Evolutionary conservation across 1,139 yeast species (phyloP).

Genomic region (Suhomyces yuchorum): DNA sequence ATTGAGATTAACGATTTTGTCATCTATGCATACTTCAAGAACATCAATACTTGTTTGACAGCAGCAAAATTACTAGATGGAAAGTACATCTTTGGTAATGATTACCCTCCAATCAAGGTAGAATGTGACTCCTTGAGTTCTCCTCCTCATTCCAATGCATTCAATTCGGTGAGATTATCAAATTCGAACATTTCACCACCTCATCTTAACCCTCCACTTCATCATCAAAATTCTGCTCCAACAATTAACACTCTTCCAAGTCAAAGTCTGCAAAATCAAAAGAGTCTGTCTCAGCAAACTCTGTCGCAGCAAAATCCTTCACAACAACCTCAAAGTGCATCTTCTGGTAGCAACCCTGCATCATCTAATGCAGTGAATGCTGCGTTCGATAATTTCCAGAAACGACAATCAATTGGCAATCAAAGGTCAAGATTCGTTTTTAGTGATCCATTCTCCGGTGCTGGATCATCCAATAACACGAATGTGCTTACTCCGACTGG

Average conservation of each 20-base stretch:
- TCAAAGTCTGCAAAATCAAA: conserved; percentile 8
- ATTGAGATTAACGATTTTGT: conserved; percentile 59
- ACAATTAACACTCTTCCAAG: conserved; percentile 4
- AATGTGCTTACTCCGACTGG: conserved; percentile 20
- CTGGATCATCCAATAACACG: conserved; percentile 21
- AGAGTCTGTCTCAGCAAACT: conserved; percentile 16
- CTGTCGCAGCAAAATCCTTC: conserved; percentile 15
- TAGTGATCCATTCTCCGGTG: conserved; percentile 59
- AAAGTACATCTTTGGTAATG: conserved; percentile 64
- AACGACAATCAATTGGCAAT: conserved; percentile 56
- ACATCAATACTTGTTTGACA: conserved; percentile 64
- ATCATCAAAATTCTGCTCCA: conserved; percentile 13
- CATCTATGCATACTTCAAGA: conserved; percentile 65
- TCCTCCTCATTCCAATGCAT: conserved; percentile 22
- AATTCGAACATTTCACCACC: conserved; percentile 35
- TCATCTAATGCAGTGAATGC: conserved; percentile 9
- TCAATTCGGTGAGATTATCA: conserved; percentile 32
- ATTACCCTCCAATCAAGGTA: conserved; percentile 53
- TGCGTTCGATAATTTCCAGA: conserved; percentile 31
- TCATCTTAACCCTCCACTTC: conserved; percentile 23
- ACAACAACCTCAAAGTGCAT: conserved; percentile 16
- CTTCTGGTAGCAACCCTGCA: conserved; percentile 7
- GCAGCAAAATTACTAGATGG: conserved; percentile 72
- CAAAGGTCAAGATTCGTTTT: conserved; percentile 71
- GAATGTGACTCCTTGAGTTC: conserved; percentile 40